These are phyloP conservation scores for Blastomyces percursus DNA, from an alignment of 2,329 filamentous ascomycete species.

Conservation along the genomic window DNA sequence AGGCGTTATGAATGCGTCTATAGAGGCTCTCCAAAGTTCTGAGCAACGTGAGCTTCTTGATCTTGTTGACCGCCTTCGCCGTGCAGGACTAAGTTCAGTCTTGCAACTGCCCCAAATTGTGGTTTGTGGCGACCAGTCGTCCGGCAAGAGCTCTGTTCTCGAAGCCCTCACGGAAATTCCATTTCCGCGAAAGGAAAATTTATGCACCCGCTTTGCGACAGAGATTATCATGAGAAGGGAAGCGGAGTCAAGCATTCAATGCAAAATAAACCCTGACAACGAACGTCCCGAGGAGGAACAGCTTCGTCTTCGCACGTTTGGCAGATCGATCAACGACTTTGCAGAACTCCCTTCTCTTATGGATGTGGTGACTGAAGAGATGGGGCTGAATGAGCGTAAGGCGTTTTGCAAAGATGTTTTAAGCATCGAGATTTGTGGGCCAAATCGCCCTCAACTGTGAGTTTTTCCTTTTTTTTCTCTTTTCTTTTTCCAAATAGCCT, in stretches of 20 bases:
- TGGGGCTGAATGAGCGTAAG: conserved; percentile 4
- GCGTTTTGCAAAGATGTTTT: conserved; percentile 27
- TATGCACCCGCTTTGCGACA: conserved; percentile 38
- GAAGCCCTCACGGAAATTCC: conserved; percentile 27
- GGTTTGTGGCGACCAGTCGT: conserved; percentile 33
- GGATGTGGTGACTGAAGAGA: conserved; percentile 1
- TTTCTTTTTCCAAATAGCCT: background rate
- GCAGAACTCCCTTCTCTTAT: conserved; percentile 4
- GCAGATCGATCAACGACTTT: conserved; percentile 1
- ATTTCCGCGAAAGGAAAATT: conserved; percentile 29
- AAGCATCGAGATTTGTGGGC: conserved; percentile 34
- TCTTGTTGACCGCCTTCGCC: conserved; percentile 4
- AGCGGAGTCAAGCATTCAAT: background rate
- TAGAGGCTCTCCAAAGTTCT: conserved; percentile 3
- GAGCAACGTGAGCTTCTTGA: conserved; percentile 7
- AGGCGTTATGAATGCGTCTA: background rate
- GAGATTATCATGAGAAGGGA: conserved; percentile 36
- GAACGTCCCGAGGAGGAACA: conserved; percentile 1
- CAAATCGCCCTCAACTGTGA: conserved; percentile 26
- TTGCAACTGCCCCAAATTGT: conserved; percentile 25
- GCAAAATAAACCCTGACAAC: conserved; percentile 1
- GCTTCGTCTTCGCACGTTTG: background rate
- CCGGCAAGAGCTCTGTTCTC: conserved; percentile 27
- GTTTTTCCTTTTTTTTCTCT: background rate
- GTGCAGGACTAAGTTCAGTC: conserved; percentile 1